A percentile compares a stretch with the other conserved stretches of the same genome.
Conservation (phyloP, 2,329 filamentous ascomycete genomes). For the Nothopassalora personata region DNA sequence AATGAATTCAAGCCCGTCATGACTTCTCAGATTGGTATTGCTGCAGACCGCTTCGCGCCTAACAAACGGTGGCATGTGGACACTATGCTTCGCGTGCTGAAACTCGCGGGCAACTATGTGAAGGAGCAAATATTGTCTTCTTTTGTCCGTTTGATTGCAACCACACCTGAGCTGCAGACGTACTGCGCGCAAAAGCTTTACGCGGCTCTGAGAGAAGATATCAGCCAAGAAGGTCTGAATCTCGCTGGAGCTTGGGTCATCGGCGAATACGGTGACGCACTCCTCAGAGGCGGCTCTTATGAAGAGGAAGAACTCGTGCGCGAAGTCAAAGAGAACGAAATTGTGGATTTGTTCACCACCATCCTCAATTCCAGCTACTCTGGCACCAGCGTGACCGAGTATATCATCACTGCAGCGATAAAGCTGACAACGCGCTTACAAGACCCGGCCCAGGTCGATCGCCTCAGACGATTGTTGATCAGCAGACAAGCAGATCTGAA, state of each 20-base stretch:
- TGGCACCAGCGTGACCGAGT: conserved; percentile 85
- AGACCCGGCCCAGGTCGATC: conserved; percentile 79
- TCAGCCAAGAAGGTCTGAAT: conserved; percentile 92
- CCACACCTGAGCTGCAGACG: conserved; percentile 87
- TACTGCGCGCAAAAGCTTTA: conserved; percentile 97
- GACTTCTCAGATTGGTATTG: conserved; percentile 96
- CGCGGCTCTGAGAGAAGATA: conserved; percentile 83
- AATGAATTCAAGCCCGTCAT: conserved; percentile 98
- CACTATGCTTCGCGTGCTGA: conserved; percentile 91
- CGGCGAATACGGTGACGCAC: conserved; percentile 87
- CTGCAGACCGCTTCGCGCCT: conserved; percentile 89
- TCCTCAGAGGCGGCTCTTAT: conserved; percentile 84
- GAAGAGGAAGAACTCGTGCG: conserved; percentile 87
- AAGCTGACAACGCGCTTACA: conserved; percentile 87
- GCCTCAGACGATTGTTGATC: conserved; percentile 72
- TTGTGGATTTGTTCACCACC: conserved; percentile 85
- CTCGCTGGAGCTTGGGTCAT: conserved; percentile 95
- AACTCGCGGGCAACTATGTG: conserved; percentile 90
- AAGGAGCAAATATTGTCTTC: conserved; percentile 97
- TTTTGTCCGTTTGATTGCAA: conserved; percentile 91
- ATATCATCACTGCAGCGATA: conserved; percentile 90
- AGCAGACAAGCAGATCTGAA: conserved; percentile 80
- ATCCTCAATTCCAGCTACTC: conserved; percentile 94
- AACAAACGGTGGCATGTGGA: conserved; percentile 99
- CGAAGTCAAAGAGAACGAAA: conserved; percentile 77